Percentiles rank a stretch among this genome's conserved stretches.
Evolutionary conservation across 2,329 filamentous ascomycete genomes (phyloP).

Genomic region (Rhexocercosporidium sp.): DNA sequence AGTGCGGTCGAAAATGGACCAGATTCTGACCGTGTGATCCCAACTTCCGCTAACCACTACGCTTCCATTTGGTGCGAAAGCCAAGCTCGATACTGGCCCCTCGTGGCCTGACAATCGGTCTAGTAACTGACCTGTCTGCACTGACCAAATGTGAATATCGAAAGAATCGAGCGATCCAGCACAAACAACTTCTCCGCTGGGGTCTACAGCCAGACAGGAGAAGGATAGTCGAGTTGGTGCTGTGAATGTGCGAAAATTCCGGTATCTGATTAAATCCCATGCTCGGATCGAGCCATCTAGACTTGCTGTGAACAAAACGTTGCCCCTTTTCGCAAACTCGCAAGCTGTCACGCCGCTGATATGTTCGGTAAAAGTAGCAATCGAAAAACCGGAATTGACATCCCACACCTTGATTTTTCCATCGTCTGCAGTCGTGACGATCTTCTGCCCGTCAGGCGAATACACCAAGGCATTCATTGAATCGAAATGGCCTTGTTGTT

Average conservation of each 20-base stretch:
- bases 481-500: constrained; percentile 97
- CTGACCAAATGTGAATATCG: constrained; percentile 97
- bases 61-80: constrained; percentile 86
- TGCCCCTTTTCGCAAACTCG: constrained; percentile 93
- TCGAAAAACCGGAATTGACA: constrained; percentile 92
- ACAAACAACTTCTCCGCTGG: constrained; percentile 93
- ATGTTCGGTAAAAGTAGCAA: constrained; percentile 98
- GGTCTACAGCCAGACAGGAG: constrained; percentile 93
- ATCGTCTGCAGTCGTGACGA: constrained; percentile 94
- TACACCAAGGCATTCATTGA: constrained; percentile 93
- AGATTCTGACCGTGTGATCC: constrained; percentile 94
- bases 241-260: constrained; percentile 97
- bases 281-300: constrained; percentile 92
- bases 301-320: constrained; percentile 93
- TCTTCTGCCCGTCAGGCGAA: constrained; percentile 89
- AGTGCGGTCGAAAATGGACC: constrained; percentile 92
- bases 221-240: constrained; percentile 91
- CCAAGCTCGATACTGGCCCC: constrained; percentile 85
- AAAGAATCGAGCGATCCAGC: constrained; percentile 96
- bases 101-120: constrained; percentile 92
- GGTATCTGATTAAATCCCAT: constrained; percentile 94
- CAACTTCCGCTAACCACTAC: constrained; percentile 90
- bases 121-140: constrained; percentile 93
- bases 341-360: constrained; percentile 92
- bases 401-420: constrained; percentile 99